Evolutionary conservation across 345 rosid species (phyloP).

Genomic region (Microcos paniculata): DNA sequence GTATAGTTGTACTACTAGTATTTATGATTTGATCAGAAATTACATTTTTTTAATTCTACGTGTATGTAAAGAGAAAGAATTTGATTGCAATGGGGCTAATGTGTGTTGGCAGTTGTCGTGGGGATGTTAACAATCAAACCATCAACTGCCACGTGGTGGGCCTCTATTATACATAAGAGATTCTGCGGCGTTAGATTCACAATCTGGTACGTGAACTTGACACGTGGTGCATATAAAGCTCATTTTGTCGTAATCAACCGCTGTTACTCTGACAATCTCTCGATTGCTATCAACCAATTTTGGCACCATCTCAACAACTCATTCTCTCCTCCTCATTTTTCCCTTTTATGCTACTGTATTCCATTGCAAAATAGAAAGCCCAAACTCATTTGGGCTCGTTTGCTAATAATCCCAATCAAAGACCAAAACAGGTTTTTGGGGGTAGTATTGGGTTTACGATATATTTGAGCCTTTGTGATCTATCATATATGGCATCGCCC

Average conservation of each 20-base stretch:
- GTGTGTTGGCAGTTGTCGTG: background rate
- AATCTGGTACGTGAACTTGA: background rate
- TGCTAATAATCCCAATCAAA: background rate
- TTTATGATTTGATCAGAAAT: too few relatives aligned
- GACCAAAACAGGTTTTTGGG: slow-evolving; percentile 64
- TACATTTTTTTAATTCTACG: too few relatives aligned
- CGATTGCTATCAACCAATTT: background rate
- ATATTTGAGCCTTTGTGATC: slow-evolving; percentile 68
- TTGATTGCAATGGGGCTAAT: background rate
- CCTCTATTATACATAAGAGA: background rate
- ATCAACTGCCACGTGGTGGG: background rate
- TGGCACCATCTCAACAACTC: background rate
- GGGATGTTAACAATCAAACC: background rate
- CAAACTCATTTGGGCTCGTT: too few relatives aligned
- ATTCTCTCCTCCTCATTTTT: too few relatives aligned
- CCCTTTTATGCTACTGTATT: too few relatives aligned
- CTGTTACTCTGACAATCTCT: background rate
- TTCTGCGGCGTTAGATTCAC: background rate
- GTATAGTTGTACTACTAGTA: too few relatives aligned
- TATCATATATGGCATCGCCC: slow-evolving; percentile 75
- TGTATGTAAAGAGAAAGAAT: too few relatives aligned
- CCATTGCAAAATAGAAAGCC: too few relatives aligned
- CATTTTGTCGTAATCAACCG: background rate
- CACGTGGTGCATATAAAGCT: background rate
- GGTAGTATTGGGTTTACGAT: slow-evolving; percentile 60